Evolutionary conservation across 2,329 filamentous ascomycete species (phyloP), one percentile per base, ranked within the genome.

Genomic region (Fusarium sp.): DNA sequence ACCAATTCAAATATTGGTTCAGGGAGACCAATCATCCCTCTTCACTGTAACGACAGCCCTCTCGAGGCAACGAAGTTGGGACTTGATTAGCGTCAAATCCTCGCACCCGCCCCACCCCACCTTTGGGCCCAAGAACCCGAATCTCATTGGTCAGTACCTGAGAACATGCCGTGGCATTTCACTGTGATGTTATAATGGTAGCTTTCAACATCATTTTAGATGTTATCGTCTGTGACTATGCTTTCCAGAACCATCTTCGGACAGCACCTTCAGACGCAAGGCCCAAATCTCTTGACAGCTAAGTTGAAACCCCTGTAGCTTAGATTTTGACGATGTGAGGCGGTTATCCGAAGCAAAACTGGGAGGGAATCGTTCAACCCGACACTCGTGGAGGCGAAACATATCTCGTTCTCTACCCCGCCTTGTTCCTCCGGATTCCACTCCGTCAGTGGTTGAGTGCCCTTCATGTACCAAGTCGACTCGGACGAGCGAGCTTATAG

Each of bases 371-470:
- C 70, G 70, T 73, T 73, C 33, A 71, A 73, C 70, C 45, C 23
- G 48, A 60, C 60, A 44, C 70, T 73, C 62, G 70, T 73, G 66
- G 70, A 73, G 41, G 41, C 58, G 39, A 70, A 62, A 60, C 57
- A 71, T 49, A 71, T 69, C 46, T 68, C 27, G 38, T 58, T 59
- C 56, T 49, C 45, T 60, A 68, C 66, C 70, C 70, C 70, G 52
- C 70, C 63, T 64, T 64, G 39, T 64, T 65, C 35, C 52, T 41
- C 60, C 48, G 55, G 55, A 44, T 69, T 63, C 49, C 49, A 60
- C 46, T 44, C 54, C 15, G 59, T 44, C 45, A 39, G 46, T 51
- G 39, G 33, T 39, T 49, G 33, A 57, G 42, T 58, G 39, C 46
- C 44, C 41, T 65, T 48, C 51, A 54, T 44, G 44, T 51, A 66